Evolutionary conservation across 768 basidiomycete genomes (phyloP), one percentile per base, ranked within the genome.

Genomic region (Phanerochaete sordida): DNA sequence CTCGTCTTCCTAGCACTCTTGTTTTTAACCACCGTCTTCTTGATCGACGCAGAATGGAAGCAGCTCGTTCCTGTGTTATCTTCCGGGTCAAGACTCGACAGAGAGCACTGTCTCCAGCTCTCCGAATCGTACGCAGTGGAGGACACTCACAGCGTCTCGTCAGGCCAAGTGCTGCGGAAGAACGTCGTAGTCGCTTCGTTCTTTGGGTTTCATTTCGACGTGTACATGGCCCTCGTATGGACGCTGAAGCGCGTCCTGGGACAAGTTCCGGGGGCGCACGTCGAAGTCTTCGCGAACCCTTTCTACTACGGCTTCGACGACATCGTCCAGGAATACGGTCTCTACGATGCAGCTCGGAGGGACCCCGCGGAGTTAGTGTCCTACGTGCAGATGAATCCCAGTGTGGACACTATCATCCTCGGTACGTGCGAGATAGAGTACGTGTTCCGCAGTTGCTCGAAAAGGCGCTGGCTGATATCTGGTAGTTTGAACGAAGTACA

Each of bases 381-480:
- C 1, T 69, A 69, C 24, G 51, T 77, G 12, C 63, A 64, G 60
- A 66, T 26, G 51, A 59, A 49, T 54, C 57, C 21, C 54, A 57
- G 7, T 58, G 68, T 76, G n/a, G 77, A 77, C 60, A 26, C 77
- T 53, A 64, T 80, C 21, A 64, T 79, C 7, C 65, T 79, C 1
- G 77, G 77, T n/a, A 79, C 77, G n/a, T 80, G 78, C 64, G 78
- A 80, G 62, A 56, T 75, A 23, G 77, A 80, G 77, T 79, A 35
- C 50, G 61, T 62, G 13, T 27, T 6, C 5, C 8, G 27, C 23
- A 21, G 43, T 8, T 43, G 9, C 33, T 23, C 19, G 13, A 33
- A 30, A 9, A 45, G 8, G 27, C 57, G 30, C 30, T 44, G 24
- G 26, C 26, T 23, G 6, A n/a, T 24, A 7, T n/a, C 19, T 12